phyloP scores from a whole-genome alignment of 768 basidiomycete genomes.

The Lyophyllum atratum region DNA sequence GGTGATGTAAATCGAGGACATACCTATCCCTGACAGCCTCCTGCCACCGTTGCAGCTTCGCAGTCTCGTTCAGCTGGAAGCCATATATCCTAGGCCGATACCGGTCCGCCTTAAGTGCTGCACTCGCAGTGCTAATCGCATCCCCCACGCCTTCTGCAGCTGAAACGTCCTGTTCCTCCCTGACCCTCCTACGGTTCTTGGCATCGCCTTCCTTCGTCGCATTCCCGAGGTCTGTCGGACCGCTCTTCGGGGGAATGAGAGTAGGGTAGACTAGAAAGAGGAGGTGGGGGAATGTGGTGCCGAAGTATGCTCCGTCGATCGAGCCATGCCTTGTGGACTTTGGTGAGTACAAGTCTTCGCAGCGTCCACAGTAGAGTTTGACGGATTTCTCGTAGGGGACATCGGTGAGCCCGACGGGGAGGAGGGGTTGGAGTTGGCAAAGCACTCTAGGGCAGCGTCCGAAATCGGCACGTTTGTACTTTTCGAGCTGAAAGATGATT shows the following conservation, averaged over 20 bases:
- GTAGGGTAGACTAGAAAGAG: conserved; percentile 96
- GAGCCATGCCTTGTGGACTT: conserved; percentile 96
- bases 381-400: conserved; percentile 98
- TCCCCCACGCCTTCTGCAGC: conserved; percentile 61
- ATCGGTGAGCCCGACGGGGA: conserved; percentile 96
- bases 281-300: conserved; percentile 96
- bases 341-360: conserved; percentile 98
- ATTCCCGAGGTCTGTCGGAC: conserved; percentile 37
- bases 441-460: conserved; percentile 97
- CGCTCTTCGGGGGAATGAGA: conserved; percentile 83
- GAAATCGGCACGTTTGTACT: conserved; percentile 98
- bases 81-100: conserved; percentile 96
- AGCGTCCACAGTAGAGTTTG: conserved; percentile 97
- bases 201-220: conserved; percentile 28
- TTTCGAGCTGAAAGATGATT: conserved; percentile 68
- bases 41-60: conserved; percentile 94
- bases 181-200: conserved; percentile 39
- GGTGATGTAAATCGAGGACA: conserved; percentile 25
- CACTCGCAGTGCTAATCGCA: conserved; percentile 73
- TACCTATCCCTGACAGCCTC: conserved; percentile 88
- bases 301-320: conserved; percentile 98
- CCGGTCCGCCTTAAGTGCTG: conserved; percentile 87
- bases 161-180: conserved; percentile 59
- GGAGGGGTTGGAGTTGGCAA: conserved; percentile 91
- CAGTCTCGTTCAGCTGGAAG: conserved; percentile 93